These are phyloP conservation scores for Pyrenophora graminea DNA, from an alignment of 2,329 filamentous ascomycete species.

Conservation along the genomic window DNA sequence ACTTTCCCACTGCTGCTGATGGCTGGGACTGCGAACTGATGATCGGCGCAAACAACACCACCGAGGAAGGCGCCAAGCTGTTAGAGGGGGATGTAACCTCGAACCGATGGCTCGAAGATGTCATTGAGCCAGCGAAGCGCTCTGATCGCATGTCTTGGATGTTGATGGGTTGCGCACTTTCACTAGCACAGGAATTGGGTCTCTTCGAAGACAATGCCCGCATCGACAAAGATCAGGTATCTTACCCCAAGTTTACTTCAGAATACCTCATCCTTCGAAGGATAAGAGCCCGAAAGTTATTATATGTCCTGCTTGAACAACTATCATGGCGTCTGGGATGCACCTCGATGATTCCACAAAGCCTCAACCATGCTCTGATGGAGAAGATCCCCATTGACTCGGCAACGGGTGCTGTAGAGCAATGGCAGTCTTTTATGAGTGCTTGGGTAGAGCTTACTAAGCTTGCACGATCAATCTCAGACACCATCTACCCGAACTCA, in stretches of 20 bases:
- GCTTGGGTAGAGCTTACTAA: conserved; percentile 53
- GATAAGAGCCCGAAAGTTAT: conserved; percentile 41
- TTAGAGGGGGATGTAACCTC: conserved; percentile 44
- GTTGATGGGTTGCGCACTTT: conserved; percentile 59
- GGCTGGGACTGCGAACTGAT: conserved; percentile 61
- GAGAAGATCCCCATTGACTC: conserved; percentile 48
- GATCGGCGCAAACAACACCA: conserved; percentile 48
- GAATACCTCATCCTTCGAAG: conserved; percentile 40
- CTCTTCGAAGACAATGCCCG: conserved; percentile 52
- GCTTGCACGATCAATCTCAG: conserved; percentile 57
- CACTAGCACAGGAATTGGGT: conserved; percentile 58
- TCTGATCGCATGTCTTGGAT: conserved; percentile 66
- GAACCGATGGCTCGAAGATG: conserved; percentile 57
- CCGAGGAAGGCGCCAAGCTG: conserved; percentile 39
- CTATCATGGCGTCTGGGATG: conserved; percentile 57
- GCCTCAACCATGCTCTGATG: conserved; percentile 45
- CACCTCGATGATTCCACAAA: conserved; percentile 57
- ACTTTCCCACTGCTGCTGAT: conserved; percentile 59
- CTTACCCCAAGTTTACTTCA: conserved; percentile 37
- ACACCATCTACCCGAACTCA: conserved; percentile 57
- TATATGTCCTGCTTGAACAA: conserved; percentile 56
- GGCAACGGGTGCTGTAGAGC: conserved; percentile 45
- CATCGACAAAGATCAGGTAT: conserved; percentile 42
- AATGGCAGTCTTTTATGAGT: conserved; percentile 58
- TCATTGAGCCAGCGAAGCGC: conserved; percentile 58